Percentiles rank a stretch among this genome's conserved stretches.
Evolutionary conservation across 768 basidiomycete genomes (phyloP).

Genomic region (Rhizopogon vulgaris): DNA sequence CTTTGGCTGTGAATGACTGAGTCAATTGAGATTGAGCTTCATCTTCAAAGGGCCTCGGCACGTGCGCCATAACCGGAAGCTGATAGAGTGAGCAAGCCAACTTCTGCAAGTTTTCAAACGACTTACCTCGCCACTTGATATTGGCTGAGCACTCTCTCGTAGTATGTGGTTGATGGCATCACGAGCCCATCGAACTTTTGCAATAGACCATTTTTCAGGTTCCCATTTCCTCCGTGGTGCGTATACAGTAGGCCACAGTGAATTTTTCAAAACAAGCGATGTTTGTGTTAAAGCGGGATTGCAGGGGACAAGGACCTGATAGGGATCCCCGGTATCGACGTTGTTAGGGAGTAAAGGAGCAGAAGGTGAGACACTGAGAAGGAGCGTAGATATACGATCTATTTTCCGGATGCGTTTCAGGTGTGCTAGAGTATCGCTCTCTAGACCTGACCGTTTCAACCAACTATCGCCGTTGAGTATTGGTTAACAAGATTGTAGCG

Average conservation of each 20-base stretch:
- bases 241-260: slow-evolving; percentile 84
- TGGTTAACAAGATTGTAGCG: not conserved
- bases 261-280: slow-evolving; percentile 60
- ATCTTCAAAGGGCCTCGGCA: slow-evolving; percentile 49
- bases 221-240: slow-evolving; percentile 66
- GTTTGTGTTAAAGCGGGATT: slow-evolving; percentile 60
- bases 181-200: slow-evolving; percentile 68
- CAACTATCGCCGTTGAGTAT: slow-evolving; percentile 39
- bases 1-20: slow-evolving; percentile 48
- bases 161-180: slow-evolving; percentile 55
- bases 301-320: slow-evolving; percentile 55
- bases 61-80: slow-evolving; percentile 72
- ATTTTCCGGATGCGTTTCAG: slow-evolving; percentile 72
- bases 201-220: slow-evolving; percentile 58
- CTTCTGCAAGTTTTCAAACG: not conserved
- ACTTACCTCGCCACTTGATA: slow-evolving; percentile 52
- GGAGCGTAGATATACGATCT: slow-evolving; percentile 40
- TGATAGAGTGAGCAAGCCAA: slow-evolving; percentile 19
- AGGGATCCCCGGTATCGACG: slow-evolving; percentile 45
- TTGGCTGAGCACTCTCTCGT: slow-evolving; percentile 42
- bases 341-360: slow-evolving; percentile 47
- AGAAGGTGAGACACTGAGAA: slow-evolving; percentile 38
- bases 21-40: slow-evolving; percentile 10
- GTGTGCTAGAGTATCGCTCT: slow-evolving; percentile 58
- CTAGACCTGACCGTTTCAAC: slow-evolving; percentile 58